Percentiles rank a stretch among this genome's conserved stretches.
phyloP scores from a whole-genome alignment of 495 filamentous ascomycete genomes.

The Aspergillus steynii region DNA sequence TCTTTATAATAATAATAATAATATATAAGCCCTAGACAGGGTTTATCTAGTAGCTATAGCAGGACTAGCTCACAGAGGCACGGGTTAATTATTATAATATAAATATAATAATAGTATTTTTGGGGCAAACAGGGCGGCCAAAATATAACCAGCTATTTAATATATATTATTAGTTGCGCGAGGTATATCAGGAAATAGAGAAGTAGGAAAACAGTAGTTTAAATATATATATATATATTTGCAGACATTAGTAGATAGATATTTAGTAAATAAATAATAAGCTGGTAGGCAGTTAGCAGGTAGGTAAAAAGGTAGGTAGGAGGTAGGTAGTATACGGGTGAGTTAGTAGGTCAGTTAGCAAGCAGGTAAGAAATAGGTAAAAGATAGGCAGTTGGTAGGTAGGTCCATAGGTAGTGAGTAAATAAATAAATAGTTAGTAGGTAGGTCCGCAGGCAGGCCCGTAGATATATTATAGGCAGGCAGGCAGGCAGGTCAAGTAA shows the following conservation, averaged over 20 bases:
- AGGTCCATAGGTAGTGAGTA: too few species aligned
- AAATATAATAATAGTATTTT: not conserved
- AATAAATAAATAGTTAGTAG: too few species aligned
- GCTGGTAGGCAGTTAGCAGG: not conserved
- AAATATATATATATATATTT: not conserved
- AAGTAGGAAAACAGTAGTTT: too few species aligned
- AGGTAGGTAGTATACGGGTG: not conserved
- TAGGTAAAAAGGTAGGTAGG: too few species aligned
- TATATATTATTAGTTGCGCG: slow-evolving; percentile 2
- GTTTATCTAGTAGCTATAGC: not conserved
- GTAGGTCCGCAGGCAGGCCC: too few species aligned
- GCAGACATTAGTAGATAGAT: not conserved
- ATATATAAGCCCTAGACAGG: not conserved
- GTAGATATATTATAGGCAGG: too few species aligned
- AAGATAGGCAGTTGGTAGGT: too few species aligned
- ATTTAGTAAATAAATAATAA: not conserved
- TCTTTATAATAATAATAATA: not conserved
- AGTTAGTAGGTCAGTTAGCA: not conserved
- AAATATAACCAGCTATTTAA: slow-evolving; percentile 1
- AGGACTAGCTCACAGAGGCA: not conserved
- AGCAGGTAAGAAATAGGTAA: not conserved
- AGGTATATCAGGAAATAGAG: not conserved
- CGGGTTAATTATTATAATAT: not conserved
- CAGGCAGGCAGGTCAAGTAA: not conserved
- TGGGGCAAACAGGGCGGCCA: not conserved